Conservation (phyloP, 176 grass and related monocot genomes). For the Alloteropsis semialata region DNA sequence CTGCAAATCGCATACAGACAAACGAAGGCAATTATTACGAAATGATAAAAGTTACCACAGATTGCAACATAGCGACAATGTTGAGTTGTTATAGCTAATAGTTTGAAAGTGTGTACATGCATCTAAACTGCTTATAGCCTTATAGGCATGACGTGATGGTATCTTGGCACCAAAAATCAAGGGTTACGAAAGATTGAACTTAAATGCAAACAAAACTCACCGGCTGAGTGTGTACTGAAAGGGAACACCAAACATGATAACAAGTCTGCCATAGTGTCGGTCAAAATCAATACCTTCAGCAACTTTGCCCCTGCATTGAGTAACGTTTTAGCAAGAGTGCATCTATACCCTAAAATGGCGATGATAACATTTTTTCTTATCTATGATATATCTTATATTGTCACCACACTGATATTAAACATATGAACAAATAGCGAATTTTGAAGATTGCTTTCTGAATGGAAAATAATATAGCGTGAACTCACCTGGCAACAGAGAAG, state of each 20-base stretch:
- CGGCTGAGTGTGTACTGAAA: conserved; percentile 98
- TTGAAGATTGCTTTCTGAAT: conserved; percentile 11
- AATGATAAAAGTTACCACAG: background rate
- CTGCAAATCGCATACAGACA: conserved; percentile 30
- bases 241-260: conserved; percentile 98
- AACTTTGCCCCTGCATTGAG: conserved; percentile 81
- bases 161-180: background rate
- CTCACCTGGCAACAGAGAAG: conserved; percentile 92
- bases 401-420: background rate
- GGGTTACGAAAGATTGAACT: background rate
- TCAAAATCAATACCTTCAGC: conserved; percentile 99
- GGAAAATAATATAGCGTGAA: background rate
- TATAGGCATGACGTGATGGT: background rate
- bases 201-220: conserved; percentile 42
- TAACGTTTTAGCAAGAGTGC: background rate
- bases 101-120: background rate
- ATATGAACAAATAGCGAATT: background rate
- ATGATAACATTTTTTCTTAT: background rate
- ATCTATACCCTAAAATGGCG: background rate
- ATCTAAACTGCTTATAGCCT: background rate
- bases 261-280: conserved; percentile 95
- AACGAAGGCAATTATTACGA: background rate
- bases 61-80: background rate
- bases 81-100: background rate
- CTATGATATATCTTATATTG: background rate